phyloP scores from a whole-genome alignment of 2,329 filamentous ascomycete species.

The Calonectria hawksworthii region DNA sequence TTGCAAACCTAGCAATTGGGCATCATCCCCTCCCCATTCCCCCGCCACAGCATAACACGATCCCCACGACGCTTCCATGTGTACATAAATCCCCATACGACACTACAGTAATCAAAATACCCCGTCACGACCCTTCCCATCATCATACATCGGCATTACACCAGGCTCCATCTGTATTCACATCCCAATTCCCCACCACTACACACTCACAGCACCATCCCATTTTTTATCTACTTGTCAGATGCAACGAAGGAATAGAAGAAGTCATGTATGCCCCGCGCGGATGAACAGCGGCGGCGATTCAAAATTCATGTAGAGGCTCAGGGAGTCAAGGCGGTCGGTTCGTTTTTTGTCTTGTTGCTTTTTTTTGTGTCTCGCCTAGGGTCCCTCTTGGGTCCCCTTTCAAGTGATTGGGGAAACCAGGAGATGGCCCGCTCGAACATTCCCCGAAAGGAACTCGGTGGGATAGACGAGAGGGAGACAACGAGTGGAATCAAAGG shows the following conservation, averaged over 20 bases:
- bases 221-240: constrained; percentile 40
- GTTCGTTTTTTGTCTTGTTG: constrained; percentile 43
- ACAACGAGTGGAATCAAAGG: constrained; percentile 35
- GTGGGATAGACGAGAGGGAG: constrained; percentile 24
- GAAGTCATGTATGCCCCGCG: constrained; percentile 57
- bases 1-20: constrained; percentile 4
- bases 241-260: constrained; percentile 55
- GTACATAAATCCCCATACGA: constrained; percentile 55
- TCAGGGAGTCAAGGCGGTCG: constrained; percentile 56
- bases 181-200: constrained; percentile 36
- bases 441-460: constrained; percentile 36
- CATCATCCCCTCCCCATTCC: constrained; percentile 7
- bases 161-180: constrained; percentile 43
- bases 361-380: constrained; percentile 38
- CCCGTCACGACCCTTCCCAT: constrained; percentile 52
- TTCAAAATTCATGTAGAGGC: constrained; percentile 59
- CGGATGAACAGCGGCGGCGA: constrained; percentile 51
- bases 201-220: constrained; percentile 44
- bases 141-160: constrained; percentile 39
- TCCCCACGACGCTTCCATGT: constrained; percentile 56
- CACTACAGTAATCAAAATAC: constrained; percentile 58
- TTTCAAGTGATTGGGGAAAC: constrained; percentile 53
- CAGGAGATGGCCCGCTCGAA: constrained; percentile 42
- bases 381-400: constrained; percentile 47
- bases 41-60: constrained; percentile 51